Conservation (phyloP, 2,329 filamentous ascomycete species). For the Fusarium cyanostomum region DNA sequence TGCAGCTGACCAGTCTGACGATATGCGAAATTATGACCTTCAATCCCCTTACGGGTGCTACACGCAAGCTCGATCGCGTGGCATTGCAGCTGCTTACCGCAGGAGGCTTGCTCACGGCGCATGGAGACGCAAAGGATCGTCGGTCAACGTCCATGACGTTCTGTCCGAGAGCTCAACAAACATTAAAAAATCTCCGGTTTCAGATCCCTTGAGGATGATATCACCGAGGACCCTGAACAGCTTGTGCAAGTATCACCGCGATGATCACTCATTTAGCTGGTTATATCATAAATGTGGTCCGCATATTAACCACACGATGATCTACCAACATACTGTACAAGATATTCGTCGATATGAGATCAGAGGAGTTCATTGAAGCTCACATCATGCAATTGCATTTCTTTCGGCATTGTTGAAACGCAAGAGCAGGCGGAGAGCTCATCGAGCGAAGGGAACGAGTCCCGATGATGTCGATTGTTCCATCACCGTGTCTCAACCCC, state of each 20-base stretch:
- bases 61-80: constrained; percentile 27
- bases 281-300: constrained; percentile 37
- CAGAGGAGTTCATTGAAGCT: neutral
- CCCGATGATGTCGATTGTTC: too few relatives aligned
- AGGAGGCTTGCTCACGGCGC: constrained; percentile 3
- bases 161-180: constrained; percentile 5
- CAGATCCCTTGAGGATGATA: constrained; percentile 30
- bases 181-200: constrained; percentile 29
- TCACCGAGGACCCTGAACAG: constrained; percentile 16
- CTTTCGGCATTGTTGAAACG: neutral
- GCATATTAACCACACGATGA: neutral
- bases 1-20: constrained; percentile 15
- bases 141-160: constrained; percentile 26
- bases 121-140: neutral
- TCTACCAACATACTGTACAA: constrained; percentile 2
- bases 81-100: constrained; percentile 20
- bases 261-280: constrained; percentile 16
- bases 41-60: constrained; percentile 2
- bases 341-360: constrained; percentile 2
- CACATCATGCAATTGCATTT: neutral
- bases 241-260: constrained; percentile 5
- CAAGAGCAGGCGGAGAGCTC: neutral
- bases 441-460: too few relatives aligned
- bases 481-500: too few relatives aligned
- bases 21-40: constrained; percentile 15